phyloP scores from a whole-genome alignment of 2,329 filamentous ascomycete species.

The Penicillium sp. region DNA sequence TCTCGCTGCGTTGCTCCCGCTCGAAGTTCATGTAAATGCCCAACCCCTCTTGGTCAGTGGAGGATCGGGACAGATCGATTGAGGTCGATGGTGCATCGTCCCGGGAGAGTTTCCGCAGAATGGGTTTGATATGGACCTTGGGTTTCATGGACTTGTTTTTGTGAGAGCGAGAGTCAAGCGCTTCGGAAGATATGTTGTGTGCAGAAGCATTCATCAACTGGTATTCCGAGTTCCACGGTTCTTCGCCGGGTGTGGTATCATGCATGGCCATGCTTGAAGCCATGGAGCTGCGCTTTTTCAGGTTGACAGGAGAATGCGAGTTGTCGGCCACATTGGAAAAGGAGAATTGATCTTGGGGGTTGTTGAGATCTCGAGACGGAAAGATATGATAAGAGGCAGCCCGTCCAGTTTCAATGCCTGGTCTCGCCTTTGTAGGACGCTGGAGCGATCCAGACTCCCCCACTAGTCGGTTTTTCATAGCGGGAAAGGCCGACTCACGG shows the following conservation, averaged over 20 bases:
- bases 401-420: slow-evolving; percentile 10
- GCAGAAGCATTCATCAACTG: slow-evolving; percentile 9
- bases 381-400: slow-evolving; percentile 9
- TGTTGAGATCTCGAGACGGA: slow-evolving; percentile 10
- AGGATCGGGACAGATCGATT: slow-evolving; percentile 57
- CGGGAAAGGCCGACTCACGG: slow-evolving; percentile 17
- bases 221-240: slow-evolving; percentile 14
- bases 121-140: slow-evolving; percentile 54
- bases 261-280: slow-evolving; percentile 14
- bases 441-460: slow-evolving; percentile 18
- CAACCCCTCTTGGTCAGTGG: slow-evolving; percentile 57
- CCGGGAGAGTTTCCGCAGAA: slow-evolving; percentile 54
- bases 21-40: slow-evolving; percentile 50
- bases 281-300: slow-evolving; percentile 12
- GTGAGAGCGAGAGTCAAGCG: slow-evolving; percentile 20
- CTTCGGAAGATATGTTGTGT: slow-evolving; percentile 16
- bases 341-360: slow-evolving; percentile 12
- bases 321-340: slow-evolving; percentile 20
- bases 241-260: slow-evolving; percentile 12
- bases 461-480: slow-evolving; percentile 14
- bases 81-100: slow-evolving; percentile 49
- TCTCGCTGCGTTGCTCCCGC: slow-evolving; percentile 40
- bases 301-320: slow-evolving; percentile 7
- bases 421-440: slow-evolving; percentile 9
- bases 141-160: slow-evolving; percentile 26